Percentiles rank a stretch among this genome's conserved stretches.
phyloP scores from a whole-genome alignment of 2,329 filamentous ascomycete species.

The Xylaria sp. region DNA sequence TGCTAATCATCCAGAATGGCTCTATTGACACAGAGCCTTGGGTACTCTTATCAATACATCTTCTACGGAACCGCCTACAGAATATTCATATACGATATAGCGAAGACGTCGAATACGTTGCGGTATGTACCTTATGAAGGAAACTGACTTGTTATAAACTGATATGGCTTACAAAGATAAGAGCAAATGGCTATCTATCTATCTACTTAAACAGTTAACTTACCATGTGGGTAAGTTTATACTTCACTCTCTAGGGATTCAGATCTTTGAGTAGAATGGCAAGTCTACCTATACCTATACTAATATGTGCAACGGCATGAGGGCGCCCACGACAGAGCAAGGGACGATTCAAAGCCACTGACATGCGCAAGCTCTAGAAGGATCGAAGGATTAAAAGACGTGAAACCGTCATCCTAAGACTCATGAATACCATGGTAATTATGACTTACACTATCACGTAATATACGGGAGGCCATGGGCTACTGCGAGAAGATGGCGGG shows the following conservation, averaged over 20 bases:
- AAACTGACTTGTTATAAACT: not conserved
- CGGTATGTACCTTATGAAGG: not conserved
- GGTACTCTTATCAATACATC: not conserved
- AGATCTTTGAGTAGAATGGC: not conserved
- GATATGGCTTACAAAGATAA: not conserved
- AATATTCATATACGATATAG: not conserved
- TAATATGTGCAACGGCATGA: not conserved
- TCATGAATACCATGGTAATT: not conserved
- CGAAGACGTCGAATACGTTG: not conserved
- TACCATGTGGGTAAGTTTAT: not conserved
- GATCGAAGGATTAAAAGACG: constrained; percentile 12
- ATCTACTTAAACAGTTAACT: not conserved
- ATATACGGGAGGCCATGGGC: constrained; percentile 2
- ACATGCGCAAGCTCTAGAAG: not conserved
- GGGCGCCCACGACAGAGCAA: not conserved
- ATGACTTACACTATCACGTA: not conserved
- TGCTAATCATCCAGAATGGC: not conserved
- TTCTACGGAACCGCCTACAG: not conserved
- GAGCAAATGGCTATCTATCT: not conserved
- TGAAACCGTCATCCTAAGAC: constrained; percentile 8
- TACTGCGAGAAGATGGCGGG: not conserved
- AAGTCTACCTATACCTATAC: not conserved
- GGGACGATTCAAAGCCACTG: not conserved
- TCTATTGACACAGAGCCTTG: not conserved
- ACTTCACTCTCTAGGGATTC: not conserved